phyloP scores from a whole-genome alignment of 768 basidiomycete species.

The Gyrodon lividus region DNA sequence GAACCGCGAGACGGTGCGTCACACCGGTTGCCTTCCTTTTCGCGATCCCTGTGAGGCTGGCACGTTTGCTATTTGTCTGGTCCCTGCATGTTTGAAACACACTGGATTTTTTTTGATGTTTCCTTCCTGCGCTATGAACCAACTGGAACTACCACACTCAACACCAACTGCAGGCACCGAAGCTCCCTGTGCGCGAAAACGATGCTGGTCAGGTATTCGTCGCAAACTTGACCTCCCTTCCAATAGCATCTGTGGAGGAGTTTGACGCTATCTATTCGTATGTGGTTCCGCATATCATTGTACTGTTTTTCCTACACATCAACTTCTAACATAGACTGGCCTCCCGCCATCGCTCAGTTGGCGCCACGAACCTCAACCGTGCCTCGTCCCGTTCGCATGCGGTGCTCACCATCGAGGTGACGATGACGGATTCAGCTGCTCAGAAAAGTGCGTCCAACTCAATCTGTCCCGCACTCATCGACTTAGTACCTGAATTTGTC shows the following conservation, averaged over 20 bases:
- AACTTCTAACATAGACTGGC: conserved; percentile 47
- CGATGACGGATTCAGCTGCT: conserved; percentile 49
- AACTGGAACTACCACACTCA: not conserved
- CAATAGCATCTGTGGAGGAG: conserved; percentile 42
- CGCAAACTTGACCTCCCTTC: conserved; percentile 44
- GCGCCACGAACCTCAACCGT: conserved; percentile 81
- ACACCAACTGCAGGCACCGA: conserved; percentile 40
- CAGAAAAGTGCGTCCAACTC: conserved; percentile 48
- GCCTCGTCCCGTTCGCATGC: conserved; percentile 89
- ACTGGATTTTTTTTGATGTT: not conserved
- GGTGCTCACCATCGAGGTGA: conserved; percentile 72
- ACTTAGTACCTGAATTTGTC: not conserved
- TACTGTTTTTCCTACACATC: not conserved
- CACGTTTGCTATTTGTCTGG: not conserved
- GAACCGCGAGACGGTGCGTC: conserved; percentile 60
- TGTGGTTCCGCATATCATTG: conserved; percentile 23
- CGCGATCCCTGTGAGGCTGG: not conserved
- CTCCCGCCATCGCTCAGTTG: conserved; percentile 76
- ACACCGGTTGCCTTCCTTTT: not conserved
- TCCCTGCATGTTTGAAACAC: not conserved
- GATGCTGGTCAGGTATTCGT: conserved; percentile 53
- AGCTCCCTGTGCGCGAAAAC: conserved; percentile 56
- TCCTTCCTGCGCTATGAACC: not conserved
- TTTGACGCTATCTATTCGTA: conserved; percentile 49
- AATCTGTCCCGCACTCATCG: not conserved